A percentile compares a stretch with the other conserved stretches of the same genome.
Conservation (phyloP, 305 asterid species). For the Fraxinus sp. region DNA sequence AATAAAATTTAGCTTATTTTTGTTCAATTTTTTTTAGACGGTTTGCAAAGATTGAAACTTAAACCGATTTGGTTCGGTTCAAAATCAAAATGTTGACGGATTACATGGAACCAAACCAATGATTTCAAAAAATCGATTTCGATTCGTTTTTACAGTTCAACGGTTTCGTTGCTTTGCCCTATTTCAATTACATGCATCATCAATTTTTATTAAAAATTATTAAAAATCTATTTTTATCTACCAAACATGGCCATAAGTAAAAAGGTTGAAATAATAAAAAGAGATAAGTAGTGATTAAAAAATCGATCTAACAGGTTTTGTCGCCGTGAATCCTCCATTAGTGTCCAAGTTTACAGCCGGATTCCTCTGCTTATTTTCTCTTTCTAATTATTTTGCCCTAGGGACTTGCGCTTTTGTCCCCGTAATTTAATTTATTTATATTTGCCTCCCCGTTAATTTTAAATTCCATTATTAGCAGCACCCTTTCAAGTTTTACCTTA, state of each 20-base stretch:
- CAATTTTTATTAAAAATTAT: too few species aligned
- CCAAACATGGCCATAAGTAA: not conserved
- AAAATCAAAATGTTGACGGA: too few species aligned
- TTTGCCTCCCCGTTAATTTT: slow-evolving; percentile 10
- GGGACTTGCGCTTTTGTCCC: slow-evolving; percentile 44
- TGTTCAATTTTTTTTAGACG: too few species aligned
- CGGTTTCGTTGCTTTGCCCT: too few species aligned
- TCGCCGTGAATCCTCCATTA: slow-evolving; percentile 62
- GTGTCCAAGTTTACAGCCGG: slow-evolving; percentile 69
- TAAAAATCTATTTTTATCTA: too few species aligned
- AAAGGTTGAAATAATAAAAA: not conserved
- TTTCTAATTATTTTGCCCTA: slow-evolving; percentile 38
- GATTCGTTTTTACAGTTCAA: too few species aligned
- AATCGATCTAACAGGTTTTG: slow-evolving; percentile 69
- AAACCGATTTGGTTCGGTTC: too few species aligned
- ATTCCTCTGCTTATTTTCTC: slow-evolving; percentile 34
- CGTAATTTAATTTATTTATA: slow-evolving; percentile 5
- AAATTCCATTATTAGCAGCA: slow-evolving; percentile 28
- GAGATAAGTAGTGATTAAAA: slow-evolving; percentile 31
- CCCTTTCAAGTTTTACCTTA: slow-evolving; percentile 21
- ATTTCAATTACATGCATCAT: too few species aligned
- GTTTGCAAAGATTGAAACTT: too few species aligned
- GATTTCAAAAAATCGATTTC: too few species aligned
- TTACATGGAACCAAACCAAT: too few species aligned
- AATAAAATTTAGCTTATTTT: too few species aligned